A percentile compares a stretch with the other conserved stretches of the same genome.
Evolutionary conservation across 1,284 basidiomycete genomes (phyloP).

Genomic region (Cutaneotrichosporon curvatum): DNA sequence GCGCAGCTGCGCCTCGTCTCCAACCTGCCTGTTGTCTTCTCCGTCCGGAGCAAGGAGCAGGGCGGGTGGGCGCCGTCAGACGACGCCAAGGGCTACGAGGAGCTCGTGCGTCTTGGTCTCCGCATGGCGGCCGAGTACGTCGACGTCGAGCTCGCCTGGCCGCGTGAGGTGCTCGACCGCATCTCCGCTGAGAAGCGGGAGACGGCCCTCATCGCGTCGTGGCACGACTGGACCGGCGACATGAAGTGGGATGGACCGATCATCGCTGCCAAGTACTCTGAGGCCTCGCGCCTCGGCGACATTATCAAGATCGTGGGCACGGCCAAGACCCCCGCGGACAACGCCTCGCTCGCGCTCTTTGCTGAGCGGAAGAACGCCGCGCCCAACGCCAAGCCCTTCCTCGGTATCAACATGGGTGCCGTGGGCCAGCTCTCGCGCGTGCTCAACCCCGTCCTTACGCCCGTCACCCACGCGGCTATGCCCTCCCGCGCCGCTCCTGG

Average conservation of each 20-base stretch:
- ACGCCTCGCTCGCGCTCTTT: conserved; percentile 72
- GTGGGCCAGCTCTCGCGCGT: conserved; percentile 85
- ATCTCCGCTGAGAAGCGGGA: conserved; percentile 61
- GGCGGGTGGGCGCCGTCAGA: conserved; percentile 87
- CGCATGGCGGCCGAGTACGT: conserved; percentile 85
- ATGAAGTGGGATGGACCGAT: conserved; percentile 71
- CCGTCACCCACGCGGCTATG: conserved; percentile 79
- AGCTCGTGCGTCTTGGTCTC: conserved; percentile 70
- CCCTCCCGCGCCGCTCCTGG: conserved; percentile 84
- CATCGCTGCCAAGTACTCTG: conserved; percentile 62
- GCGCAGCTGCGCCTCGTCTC: conserved; percentile 70
- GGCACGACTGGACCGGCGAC: conserved; percentile 85
- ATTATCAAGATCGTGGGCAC: conserved; percentile 88
- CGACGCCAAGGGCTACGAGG: conserved; percentile 64
- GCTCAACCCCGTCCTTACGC: conserved; percentile 76
- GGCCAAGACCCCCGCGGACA: conserved; percentile 68
- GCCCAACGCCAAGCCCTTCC: conserved; percentile 62
- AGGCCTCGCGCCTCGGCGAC: conserved; percentile 67
- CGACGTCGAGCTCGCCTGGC: conserved; percentile 80
- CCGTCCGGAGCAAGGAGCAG: conserved; percentile 78
- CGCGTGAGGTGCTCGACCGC: conserved; percentile 57
- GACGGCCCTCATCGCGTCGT: conserved; percentile 81
- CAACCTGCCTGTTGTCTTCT: conserved; percentile 82
- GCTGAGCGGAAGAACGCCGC: conserved; percentile 45
- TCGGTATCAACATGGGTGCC: conserved; percentile 90